phyloP scores from a whole-genome alignment of 306 rosid genomes.

The Cicer yamashitae region DNA sequence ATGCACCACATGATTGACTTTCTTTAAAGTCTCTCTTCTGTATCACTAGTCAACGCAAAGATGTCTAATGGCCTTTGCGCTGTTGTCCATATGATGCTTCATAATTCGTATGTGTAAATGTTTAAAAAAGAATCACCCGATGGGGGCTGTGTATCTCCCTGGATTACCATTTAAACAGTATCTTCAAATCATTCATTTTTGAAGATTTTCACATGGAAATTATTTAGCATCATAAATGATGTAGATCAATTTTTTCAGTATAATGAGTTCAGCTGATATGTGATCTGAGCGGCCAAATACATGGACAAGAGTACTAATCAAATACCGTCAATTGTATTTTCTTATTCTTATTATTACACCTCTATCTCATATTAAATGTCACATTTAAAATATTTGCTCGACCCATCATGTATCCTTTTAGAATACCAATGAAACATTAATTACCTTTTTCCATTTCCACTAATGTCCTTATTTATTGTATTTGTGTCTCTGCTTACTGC shows the following conservation, averaged over 20 bases:
- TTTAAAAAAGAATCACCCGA: constrained; percentile 70
- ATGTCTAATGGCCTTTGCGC: constrained; percentile 81
- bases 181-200: too few species aligned
- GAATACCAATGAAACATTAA: too few species aligned
- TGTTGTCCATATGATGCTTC: constrained; percentile 82
- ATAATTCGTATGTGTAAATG: constrained; percentile 72
- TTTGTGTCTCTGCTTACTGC: too few species aligned
- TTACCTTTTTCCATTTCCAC: too few species aligned
- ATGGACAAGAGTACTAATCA: not conserved
- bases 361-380: too few species aligned
- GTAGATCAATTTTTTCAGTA: not conserved
- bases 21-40: constrained; percentile 23
- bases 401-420: too few species aligned
- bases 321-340: constrained; percentile 7
- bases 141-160: constrained; percentile 69
- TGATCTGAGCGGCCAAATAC: not conserved
- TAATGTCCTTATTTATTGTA: too few species aligned
- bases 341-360: not conserved
- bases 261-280: constrained; percentile 1
- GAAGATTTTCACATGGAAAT: too few species aligned
- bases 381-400: too few species aligned
- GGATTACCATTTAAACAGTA: constrained; percentile 78
- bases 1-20: constrained; percentile 28
- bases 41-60: constrained; percentile 62
- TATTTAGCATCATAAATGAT: not conserved